phyloP scores from a whole-genome alignment of 2,329 filamentous ascomycete genomes.

The Fusarium guadeloupense region DNA sequence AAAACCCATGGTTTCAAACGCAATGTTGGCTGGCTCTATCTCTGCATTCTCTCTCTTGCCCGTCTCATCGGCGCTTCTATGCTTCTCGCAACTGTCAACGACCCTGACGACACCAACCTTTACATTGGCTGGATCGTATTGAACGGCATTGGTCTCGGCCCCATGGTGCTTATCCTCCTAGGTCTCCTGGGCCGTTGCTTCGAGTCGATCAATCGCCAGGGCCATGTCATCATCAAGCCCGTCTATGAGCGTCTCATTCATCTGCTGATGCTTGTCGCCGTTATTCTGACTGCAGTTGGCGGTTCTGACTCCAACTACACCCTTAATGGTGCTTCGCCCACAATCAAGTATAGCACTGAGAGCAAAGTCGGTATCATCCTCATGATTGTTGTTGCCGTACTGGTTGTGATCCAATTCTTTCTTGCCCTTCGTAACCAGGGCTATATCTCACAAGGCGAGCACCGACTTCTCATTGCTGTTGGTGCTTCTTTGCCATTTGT shows the following conservation, averaged over 20 bases:
- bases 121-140: conserved; percentile 48
- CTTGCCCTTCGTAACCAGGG: conserved; percentile 53
- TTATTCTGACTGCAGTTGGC: conserved; percentile 48
- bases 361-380: conserved; percentile 44
- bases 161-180: conserved; percentile 57
- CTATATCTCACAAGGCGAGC: conserved; percentile 59
- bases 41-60: conserved; percentile 65
- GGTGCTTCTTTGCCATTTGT: conserved; percentile 48
- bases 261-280: conserved; percentile 54
- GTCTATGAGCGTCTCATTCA: conserved; percentile 49
- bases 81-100: conserved; percentile 53
- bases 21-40: conserved; percentile 68
- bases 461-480: conserved; percentile 60
- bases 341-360: conserved; percentile 42
- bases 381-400: conserved; percentile 51
- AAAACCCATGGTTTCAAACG: conserved; percentile 61
- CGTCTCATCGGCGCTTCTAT: conserved; percentile 67
- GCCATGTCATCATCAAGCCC: conserved; percentile 42
- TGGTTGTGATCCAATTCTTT: conserved; percentile 52
- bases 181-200: conserved; percentile 49
- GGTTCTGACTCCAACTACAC: conserved; percentile 42
- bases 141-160: conserved; percentile 50
- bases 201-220: conserved; percentile 58
- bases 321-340: conserved; percentile 32
- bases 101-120: conserved; percentile 56